phyloP scores from a whole-genome alignment of 306 rosid species.

The Vachellia pachyceras region DNA sequence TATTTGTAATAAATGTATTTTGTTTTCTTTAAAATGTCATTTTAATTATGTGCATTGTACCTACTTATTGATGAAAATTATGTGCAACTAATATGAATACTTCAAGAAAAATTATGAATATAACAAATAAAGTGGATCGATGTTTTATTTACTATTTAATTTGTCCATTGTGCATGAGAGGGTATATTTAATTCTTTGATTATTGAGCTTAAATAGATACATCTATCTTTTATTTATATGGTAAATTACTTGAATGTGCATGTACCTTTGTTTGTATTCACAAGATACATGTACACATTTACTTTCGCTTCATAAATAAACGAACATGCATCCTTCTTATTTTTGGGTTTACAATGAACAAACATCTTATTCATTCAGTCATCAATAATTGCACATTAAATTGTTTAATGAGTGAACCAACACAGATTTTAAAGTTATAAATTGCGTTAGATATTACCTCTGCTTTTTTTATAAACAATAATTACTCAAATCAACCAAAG shows the following conservation, averaged over 20 bases:
- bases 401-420: background rate
- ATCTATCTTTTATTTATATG: background rate
- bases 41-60: too few species aligned
- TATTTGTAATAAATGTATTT: too few species aligned
- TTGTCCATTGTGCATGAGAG: background rate
- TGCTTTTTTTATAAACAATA: too few species aligned
- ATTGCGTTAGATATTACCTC: too few species aligned
- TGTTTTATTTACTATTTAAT: too few species aligned
- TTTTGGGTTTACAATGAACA: background rate
- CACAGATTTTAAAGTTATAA: background rate
- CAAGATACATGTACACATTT: background rate
- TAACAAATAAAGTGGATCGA: too few species aligned
- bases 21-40: too few species aligned
- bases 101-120: too few species aligned
- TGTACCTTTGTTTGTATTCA: too few species aligned
- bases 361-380: background rate
- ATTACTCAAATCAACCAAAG: too few species aligned
- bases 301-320: background rate
- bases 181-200: background rate
- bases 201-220: background rate
- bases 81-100: too few species aligned
- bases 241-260: background rate
- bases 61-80: too few species aligned
- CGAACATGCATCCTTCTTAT: background rate
- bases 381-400: background rate